Base-by-base conservation (phyloP, 108 stramenopile species). In the Fragilaria radians region DNA sequence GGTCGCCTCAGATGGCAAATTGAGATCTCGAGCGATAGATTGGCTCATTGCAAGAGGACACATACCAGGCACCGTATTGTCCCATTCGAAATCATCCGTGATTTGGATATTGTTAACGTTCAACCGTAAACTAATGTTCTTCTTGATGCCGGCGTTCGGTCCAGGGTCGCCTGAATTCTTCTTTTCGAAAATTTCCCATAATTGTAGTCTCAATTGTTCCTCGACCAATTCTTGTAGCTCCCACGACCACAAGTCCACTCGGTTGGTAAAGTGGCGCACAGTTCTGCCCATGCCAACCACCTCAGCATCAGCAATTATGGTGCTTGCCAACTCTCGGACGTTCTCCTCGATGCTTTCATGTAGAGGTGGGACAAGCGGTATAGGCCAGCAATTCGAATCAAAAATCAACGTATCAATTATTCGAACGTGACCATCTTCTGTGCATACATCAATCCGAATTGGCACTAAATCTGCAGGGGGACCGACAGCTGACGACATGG, bases 361-460 rank as follows among this genome's bases (percentile, higher is more conserved):
- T 26, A 74, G 60, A 22, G 76, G 66, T 42, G 29, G 26, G 14
- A 52, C 63, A 32, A 74, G 51, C 7, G 81, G 72, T 46, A 82
- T 57, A 26, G 79, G 81, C 62, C 80, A 78, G 48, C 85, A 86
- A 26, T 73, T 76, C n/a, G 77, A 74, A 65, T 87, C 86, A 7
- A 81, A 52, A 0, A 87, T 27, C 4, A 87, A 52, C 3, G 86
- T 83, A 29, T 87, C 82, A 28, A 87, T 72, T 26, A 87, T 59
- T 28, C 78, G 76, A 3, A 78, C 52, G 0, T 63, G 54, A 2
- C 72, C 72, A 46, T 73, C 68, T 5, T 22, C 21, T n/a, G n/a
- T n/a, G 36, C 9, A 31, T 31, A 14, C 31, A 51, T 42, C 46
- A 24, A 53, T 24, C 18, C 52, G 52, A 28, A 53, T 24, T 28